Conservation (phyloP, 495 filamentous ascomycete genomes). For the Neurospora sp. region DNA sequence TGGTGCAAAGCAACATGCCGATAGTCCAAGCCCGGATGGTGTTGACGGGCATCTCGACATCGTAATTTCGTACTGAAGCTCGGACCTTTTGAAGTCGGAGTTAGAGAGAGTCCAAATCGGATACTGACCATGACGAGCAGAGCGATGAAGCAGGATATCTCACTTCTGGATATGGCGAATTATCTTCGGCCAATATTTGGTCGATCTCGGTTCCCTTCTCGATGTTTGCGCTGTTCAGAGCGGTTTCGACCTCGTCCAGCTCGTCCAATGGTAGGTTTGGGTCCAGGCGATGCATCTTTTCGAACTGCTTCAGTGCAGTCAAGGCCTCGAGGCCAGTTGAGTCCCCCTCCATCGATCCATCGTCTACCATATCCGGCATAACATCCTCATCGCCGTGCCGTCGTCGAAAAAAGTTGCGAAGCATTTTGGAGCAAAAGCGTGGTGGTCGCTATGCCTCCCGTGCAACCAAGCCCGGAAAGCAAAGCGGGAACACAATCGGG, state of each 20-base stretch:
- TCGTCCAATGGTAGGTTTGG: constrained; percentile 58
- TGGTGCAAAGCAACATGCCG: constrained; percentile 50
- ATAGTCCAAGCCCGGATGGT: constrained; percentile 66
- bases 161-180: constrained; percentile 64
- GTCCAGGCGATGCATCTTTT: constrained; percentile 56
- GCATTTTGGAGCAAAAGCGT: constrained; percentile 3
- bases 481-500: constrained; percentile 6
- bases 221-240: constrained; percentile 43
- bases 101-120: constrained; percentile 4
- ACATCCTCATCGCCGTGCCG: constrained; percentile 15
- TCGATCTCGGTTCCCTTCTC: constrained; percentile 45
- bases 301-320: constrained; percentile 35
- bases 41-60: constrained; percentile 58
- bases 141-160: constrained; percentile 11
- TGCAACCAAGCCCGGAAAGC: constrained; percentile 13
- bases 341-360: constrained; percentile 20
- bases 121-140: not conserved
- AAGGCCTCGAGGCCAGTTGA: constrained; percentile 21
- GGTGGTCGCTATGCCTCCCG: constrained; percentile 13
- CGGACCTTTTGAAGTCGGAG: constrained; percentile 47
- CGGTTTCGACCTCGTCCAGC: constrained; percentile 49
- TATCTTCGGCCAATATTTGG: constrained; percentile 48
- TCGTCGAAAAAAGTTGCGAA: constrained; percentile 18
- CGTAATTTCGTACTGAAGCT: constrained; percentile 49
- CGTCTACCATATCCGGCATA: constrained; percentile 15